phyloP scores from a whole-genome alignment of 163 green algal species.

The Trebouxiophyceae sp. region DNA sequence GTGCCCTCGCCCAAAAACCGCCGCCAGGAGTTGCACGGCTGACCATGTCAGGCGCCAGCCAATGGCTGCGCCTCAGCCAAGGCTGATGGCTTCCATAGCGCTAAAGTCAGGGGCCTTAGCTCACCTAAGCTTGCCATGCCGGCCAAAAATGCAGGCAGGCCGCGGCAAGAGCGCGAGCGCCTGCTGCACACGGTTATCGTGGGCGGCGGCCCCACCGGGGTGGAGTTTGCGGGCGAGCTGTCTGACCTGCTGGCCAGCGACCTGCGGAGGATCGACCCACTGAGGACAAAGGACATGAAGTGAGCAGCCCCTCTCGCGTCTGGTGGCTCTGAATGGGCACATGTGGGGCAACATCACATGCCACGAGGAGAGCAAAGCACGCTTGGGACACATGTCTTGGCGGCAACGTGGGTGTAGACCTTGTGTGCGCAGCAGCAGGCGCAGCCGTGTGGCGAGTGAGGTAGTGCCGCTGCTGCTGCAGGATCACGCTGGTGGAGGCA shows the following conservation, averaged over 20 bases:
- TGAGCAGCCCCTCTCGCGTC: slow-evolving; percentile 1
- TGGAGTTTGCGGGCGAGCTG: slow-evolving; percentile 83
- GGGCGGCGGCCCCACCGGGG: slow-evolving; percentile 82
- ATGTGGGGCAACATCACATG: neutral
- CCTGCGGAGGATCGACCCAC: neutral
- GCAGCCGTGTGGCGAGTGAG: neutral
- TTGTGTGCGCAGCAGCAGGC: neutral
- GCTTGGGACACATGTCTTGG: neutral
- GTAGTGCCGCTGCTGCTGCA: slow-evolving; percentile 18
- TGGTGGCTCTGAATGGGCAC: neutral
- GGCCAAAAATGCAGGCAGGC: too few species aligned
- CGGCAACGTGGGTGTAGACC: neutral
- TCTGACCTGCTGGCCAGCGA: slow-evolving; percentile 64
- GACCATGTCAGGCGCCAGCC: too few species aligned
- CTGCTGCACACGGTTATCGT: slow-evolving; percentile 85
- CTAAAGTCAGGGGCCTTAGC: too few species aligned
- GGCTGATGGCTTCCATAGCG: too few species aligned
- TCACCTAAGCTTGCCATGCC: too few species aligned
- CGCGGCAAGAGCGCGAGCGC: slow-evolving; percentile 10
- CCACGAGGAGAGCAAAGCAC: neutral
- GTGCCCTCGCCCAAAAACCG: too few species aligned
- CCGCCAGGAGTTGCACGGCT: too few species aligned
- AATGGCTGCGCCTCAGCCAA: too few species aligned
- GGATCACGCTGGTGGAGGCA: slow-evolving; percentile 75
- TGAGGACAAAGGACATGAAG: slow-evolving; percentile 46